Base-by-base conservation (phyloP, 768 basidiomycete genomes). In the Kwoniella pini region DNA sequence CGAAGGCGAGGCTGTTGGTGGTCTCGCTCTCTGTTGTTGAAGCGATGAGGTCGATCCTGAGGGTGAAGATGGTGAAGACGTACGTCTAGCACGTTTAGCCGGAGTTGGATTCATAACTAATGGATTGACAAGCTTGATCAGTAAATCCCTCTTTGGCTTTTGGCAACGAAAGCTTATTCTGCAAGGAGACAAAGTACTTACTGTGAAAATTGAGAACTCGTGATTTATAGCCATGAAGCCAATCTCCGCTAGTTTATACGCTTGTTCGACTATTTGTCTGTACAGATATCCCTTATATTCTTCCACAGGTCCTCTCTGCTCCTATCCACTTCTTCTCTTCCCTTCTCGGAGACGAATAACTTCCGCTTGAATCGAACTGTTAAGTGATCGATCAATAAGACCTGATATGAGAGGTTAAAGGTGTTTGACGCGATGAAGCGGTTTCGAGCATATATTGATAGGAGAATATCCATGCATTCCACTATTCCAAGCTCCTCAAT, bases 41-140 rank as follows among this genome's bases (percentile, higher is more conserved):
- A 38, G 31, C 4, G 62, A 64, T 4, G 51, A 44, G 15, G 62
- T 28, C 10, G 62, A 64, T 30, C 45, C 62, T 27, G 57, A n/a
- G 15, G 62, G 57, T 13, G 62, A 56, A 13, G 49, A 51, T 4
- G 62, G 57, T 6, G 62, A 64, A 10, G 57, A 54, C 22, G 59
- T 45, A 19, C 57, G 56, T 43, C 62, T 51, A 21, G 56, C 50
- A 27, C 62, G 62, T 59, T 64, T 64, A 33, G 57, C 50, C 11
- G 62, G 57, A 3, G 62, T 64, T 4, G 62, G 62, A 26, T 64
- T 64, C 62, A 64, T 64, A 5, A 13, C 59, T 53, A 21, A 36
- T 21, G 33, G 6, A 7, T 7, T 9, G 7, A 24, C 10, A 48
- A 30, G 46, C 9, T 36, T 19, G 40, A 42, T 42, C 40, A 42